Base-by-base conservation (phyloP, 257 asterid species). In the Gentiana dahurica region DNA sequence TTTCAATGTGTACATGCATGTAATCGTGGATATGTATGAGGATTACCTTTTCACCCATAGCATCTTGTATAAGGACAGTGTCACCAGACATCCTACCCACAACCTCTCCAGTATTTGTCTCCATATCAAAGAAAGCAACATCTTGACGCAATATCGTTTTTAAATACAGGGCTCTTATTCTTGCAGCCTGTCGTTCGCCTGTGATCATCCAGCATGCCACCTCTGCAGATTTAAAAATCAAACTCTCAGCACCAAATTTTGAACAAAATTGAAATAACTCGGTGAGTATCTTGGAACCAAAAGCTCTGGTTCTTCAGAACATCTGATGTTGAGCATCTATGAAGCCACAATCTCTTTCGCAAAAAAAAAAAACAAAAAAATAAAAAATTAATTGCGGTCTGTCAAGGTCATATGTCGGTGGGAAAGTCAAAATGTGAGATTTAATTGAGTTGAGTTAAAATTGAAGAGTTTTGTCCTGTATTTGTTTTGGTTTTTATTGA, bases 201-300 rank as follows among this genome's bases (percentile, higher is more conserved):
- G 89, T 84, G 70, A 79, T 65, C 77, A 73, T 81, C 94, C 94
- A 84, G 65, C 89, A 84, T 11, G 82, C 47, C 57, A 84, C 81
- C 86, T 84, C 94, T 84, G 74, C 55, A 48, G 46, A 57, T 7
- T 54, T 45, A 34, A 34, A 53, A 36, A 13, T 8, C 15, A 7
- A 3, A 12, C 33, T 5, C 12, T 5, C 36, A 35, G 6, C 6
- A 53, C 38, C 0, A 13, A 34, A 53, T 53, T 15, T 53, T 34
- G 15, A 24, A 24, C 24, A 24, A 24, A 24, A 24, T 24, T 24
- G 24, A 24, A 24, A 24, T 24, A 24, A 24, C 24, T 24, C 24
- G 24, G 24, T 24, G 24, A 24, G 24, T 24, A 24, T 24, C 24
- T 24, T 24, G 24, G 24, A 24, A 24, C 24, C 24, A 24, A 24